Conservation (phyloP, 1,284 basidiomycete genomes). For the Mycosarcoma maydis region DNA sequence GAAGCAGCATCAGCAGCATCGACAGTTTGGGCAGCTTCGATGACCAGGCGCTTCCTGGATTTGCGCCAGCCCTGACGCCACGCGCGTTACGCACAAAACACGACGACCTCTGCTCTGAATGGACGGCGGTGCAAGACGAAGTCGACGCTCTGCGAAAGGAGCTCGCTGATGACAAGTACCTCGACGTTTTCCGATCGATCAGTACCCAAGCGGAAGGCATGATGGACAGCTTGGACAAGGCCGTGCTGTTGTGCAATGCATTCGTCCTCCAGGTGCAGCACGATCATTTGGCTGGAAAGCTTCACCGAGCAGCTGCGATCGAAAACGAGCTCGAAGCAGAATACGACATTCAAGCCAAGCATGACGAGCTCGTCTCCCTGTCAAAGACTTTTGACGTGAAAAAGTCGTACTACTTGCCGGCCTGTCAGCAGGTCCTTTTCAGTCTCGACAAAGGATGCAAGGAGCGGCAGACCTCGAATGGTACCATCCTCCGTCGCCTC, state of each 20-base stretch:
- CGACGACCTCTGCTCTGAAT: slow-evolving; percentile 71
- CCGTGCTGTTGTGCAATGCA: slow-evolving; percentile 83
- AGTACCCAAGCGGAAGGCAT: slow-evolving; percentile 92
- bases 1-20: slow-evolving; percentile 31
- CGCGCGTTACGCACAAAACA: slow-evolving; percentile 26
- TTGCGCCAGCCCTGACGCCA: slow-evolving; percentile 29
- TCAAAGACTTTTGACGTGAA: slow-evolving; percentile 54
- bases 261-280: slow-evolving; percentile 49
- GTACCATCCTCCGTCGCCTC: slow-evolving; percentile 85
- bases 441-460: slow-evolving; percentile 91
- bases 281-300: slow-evolving; percentile 24
- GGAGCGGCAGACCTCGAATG: slow-evolving; percentile 90
- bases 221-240: slow-evolving; percentile 94
- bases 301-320: slow-evolving; percentile 11
- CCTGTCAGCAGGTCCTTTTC: slow-evolving; percentile 87
- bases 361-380: slow-evolving; percentile 41
- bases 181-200: slow-evolving; percentile 91
- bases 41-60: slow-evolving; percentile 33
- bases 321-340: slow-evolving; percentile 30
- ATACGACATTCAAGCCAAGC: slow-evolving; percentile 35
- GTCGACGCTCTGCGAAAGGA: slow-evolving; percentile 85
- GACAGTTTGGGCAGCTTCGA: slow-evolving; percentile 44
- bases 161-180: slow-evolving; percentile 93
- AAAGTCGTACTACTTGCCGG: slow-evolving; percentile 84
- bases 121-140: slow-evolving; percentile 81